phyloP scores from a whole-genome alignment of 257 asterid genomes.

The Pogostemon cablin region DNA sequence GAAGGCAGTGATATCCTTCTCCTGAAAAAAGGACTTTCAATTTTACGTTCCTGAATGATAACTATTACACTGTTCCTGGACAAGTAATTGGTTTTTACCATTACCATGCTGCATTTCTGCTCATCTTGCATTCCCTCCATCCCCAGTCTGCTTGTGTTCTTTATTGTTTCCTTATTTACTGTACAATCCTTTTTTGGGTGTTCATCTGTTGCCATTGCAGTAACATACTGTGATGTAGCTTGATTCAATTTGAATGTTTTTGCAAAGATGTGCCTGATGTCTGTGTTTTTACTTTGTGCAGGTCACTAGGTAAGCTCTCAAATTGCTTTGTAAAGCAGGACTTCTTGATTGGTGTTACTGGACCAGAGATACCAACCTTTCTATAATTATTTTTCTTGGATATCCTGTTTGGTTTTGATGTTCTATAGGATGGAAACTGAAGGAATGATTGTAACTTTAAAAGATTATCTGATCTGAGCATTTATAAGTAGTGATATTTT shows the following conservation, averaged over 20 bases:
- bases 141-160: slow-evolving; percentile 19
- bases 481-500: slow-evolving; percentile 18
- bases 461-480: slow-evolving; percentile 24
- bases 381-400: slow-evolving; percentile 19
- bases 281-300: slow-evolving; percentile 48
- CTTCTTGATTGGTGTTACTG: slow-evolving; percentile 39
- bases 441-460: slow-evolving; percentile 4
- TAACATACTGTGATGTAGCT: slow-evolving; percentile 24
- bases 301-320: slow-evolving; percentile 74
- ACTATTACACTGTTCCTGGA: slow-evolving; percentile 8
- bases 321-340: slow-evolving; percentile 40
- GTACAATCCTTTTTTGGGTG: slow-evolving; percentile 10
- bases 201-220: slow-evolving; percentile 1
- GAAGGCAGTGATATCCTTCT: not conserved
- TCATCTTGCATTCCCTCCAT: slow-evolving; percentile 17
- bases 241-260: slow-evolving; percentile 23
- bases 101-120: not conserved
- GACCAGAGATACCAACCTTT: slow-evolving; percentile 35
- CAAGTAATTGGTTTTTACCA: slow-evolving; percentile 3
- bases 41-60: slow-evolving; percentile 8
- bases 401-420: slow-evolving; percentile 27
- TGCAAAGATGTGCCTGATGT: slow-evolving; percentile 33
- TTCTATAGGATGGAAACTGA: slow-evolving; percentile 20
- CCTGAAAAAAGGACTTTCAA: not conserved
- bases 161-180: slow-evolving; percentile 14